Evolutionary conservation across 305 asterid genomes (phyloP).

Genomic region (Fraxinus baroniana): DNA sequence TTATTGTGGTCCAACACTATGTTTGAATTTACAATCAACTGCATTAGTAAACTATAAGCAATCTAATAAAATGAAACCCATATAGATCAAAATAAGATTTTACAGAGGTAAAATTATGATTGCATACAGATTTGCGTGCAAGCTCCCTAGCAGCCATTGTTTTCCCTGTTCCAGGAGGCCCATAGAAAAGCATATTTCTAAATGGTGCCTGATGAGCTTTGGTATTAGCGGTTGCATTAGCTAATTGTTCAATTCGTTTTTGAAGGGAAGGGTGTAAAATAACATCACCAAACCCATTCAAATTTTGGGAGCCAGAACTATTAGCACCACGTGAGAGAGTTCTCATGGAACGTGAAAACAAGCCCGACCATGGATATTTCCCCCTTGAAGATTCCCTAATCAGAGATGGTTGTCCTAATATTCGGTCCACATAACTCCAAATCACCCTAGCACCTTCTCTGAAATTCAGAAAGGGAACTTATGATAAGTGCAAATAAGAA

Average conservation of each 20-base stretch:
- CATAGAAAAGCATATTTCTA: conserved; percentile 90
- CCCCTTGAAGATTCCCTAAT: conserved; percentile 96
- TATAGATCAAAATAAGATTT: conserved; percentile 3
- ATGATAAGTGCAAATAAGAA: conserved; percentile 15
- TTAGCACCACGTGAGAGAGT: conserved; percentile 12
- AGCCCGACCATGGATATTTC: conserved; percentile 93
- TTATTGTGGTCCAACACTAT: not conserved
- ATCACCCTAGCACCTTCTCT: conserved; percentile 96
- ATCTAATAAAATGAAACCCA: not conserved
- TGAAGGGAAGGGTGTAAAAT: conserved; percentile 86
- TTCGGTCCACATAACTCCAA: conserved; percentile 97
- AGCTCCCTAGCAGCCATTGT: conserved; percentile 99
- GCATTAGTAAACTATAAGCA: not conserved
- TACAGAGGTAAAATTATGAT: conserved; percentile 3
- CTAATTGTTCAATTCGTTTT: conserved; percentile 79
- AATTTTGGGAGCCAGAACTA: conserved; percentile 40
- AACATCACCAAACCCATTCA: conserved; percentile 80
- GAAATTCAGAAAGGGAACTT: conserved; percentile 35
- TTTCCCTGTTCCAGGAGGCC: conserved; percentile 98
- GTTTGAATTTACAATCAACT: not conserved
- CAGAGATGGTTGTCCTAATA: conserved; percentile 92
- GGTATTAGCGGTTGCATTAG: conserved; percentile 83
- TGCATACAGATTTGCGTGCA: conserved; percentile 83
- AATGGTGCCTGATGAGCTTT: conserved; percentile 95
- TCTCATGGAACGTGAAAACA: conserved; percentile 51